Base-by-base conservation (phyloP, 768 basidiomycete species). In the Imleria badia region DNA sequence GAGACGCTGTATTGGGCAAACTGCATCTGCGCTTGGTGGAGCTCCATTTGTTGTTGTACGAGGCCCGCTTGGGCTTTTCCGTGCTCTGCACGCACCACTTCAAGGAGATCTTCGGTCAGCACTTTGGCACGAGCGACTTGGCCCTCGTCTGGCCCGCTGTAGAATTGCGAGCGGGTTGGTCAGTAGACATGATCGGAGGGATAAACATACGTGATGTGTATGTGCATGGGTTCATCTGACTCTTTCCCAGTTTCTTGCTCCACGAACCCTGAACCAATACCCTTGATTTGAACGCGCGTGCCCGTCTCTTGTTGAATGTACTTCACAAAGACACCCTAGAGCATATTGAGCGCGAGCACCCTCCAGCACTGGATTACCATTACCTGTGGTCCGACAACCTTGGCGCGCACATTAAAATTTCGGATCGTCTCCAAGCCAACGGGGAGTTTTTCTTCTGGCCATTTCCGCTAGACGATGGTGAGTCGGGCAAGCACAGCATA, bases 391-490 rank as follows among this genome's bases (percentile, higher is more conserved):
- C 96, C 96, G 29, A 98, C 96, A 19, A 98, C 94, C 72, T 99
- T 99, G 22, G 96, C 96, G 52, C 96, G 81, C 46, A 99, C 87
- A 71, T 99, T 98, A 74, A 99, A 99, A 72, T 98, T 98, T 47
- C 96, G 81, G 62, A 98, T 84, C 49, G 86, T 87, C 15, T 98
- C 95, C 49, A 99, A 69, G 5, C 86, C 87, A 38, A 99, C 91
- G 0, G 86, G 86, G 10, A 98, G 74, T 72, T 97, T 98, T 72
- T 95, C 94, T 70, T 98, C 96, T 2, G 95, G 94, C 96, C 96
- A 98, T 83, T 96, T 97, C 51, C 92, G 81, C 90, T 94, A 64
- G 35, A 61, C 17, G 39, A 48, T 0, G 14, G 39, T 66, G 54
- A 66, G 63, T 41, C 19, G 53, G 17, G 14, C 12, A 19, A 45